Percentiles rank a stretch among this genome's conserved stretches.
These are phyloP conservation scores for Fusarium oligoseptatum DNA, from an alignment of 2,329 filamentous ascomycete species.

Conservation along the genomic window DNA sequence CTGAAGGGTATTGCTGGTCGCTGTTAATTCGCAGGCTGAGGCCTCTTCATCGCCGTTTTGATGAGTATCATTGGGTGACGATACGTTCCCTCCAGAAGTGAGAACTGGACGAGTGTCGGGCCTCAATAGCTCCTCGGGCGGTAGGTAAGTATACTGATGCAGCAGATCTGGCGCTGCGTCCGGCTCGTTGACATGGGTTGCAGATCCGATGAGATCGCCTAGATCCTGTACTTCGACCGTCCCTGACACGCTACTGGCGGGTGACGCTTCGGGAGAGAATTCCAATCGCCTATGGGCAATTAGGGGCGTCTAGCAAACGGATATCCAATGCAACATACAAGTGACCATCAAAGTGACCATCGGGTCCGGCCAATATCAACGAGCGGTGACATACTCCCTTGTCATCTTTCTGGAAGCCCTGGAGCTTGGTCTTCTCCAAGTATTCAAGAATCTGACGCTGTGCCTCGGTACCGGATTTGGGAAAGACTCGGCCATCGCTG, in stretches of 20 bases:
- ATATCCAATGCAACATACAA: neutral
- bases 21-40: too few relatives aligned
- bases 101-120: too few relatives aligned
- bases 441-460: neutral
- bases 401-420: neutral
- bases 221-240: neutral
- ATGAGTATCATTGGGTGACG: too few relatives aligned
- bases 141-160: too few relatives aligned
- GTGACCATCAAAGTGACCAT: too few relatives aligned
- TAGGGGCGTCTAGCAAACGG: neutral
- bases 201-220: neutral
- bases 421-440: neutral
- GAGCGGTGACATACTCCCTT: neutral
- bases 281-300: neutral
- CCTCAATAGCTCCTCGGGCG: too few relatives aligned
- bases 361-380: neutral
- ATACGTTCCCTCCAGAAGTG: too few relatives aligned
- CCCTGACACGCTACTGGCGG: neutral
- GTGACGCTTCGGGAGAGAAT: neutral
- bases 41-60: too few relatives aligned
- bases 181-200: neutral
- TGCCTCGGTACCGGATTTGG: neutral
- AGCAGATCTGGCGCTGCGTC: too few relatives aligned
- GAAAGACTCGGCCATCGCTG: neutral
- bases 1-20: too few relatives aligned